Conservation (phyloP, 768 basidiomycete species). For the Tremella mesenterica region DNA sequence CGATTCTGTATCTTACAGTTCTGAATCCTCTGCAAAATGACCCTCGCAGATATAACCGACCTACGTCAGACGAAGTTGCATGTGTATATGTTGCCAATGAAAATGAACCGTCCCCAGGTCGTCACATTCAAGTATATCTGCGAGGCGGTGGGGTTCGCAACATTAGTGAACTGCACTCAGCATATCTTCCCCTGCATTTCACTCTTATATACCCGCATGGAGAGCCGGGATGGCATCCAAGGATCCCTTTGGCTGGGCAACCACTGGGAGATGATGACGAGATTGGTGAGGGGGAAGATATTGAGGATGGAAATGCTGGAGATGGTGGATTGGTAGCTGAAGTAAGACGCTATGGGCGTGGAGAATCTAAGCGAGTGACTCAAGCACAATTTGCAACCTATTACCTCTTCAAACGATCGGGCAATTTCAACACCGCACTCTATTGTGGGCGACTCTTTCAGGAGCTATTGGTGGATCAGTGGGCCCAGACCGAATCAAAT, state of each 20-base stretch:
- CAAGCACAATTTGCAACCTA: neutral
- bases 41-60: no score
- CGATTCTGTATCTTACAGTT: no score
- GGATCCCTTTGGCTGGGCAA: neutral
- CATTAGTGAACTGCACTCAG: neutral
- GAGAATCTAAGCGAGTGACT: neutral
- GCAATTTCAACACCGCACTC: constrained; percentile 31
- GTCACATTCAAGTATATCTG: no score
- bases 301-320: no score
- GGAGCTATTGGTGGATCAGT: constrained; percentile 49
- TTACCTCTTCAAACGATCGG: neutral
- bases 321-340: no score
- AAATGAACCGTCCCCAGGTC: no score
- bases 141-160: no score
- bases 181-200: neutral
- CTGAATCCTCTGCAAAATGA: no score
- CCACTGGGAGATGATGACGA: neutral
- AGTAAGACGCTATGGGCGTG: no score
- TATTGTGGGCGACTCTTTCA: constrained; percentile 48
- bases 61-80: no score
- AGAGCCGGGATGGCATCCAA: neutral
- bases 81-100: no score
- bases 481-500: constrained; percentile 48
- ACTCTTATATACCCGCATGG: neutral
- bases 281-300: no score